Percentiles rank a stretch among this genome's conserved stretches.
Conservation (phyloP, 106 monocot species). For the Acorus calamus region DNA sequence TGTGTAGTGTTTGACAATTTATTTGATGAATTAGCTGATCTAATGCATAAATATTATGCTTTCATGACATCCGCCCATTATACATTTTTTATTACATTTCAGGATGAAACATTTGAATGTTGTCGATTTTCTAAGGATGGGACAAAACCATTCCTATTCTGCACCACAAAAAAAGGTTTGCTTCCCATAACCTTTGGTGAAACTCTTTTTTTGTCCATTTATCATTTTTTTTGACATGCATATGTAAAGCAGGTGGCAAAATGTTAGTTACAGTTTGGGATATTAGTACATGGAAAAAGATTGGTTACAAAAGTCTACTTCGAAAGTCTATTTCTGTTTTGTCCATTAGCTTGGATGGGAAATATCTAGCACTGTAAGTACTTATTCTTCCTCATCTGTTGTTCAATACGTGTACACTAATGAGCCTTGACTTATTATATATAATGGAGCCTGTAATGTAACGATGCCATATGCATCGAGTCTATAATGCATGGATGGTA, state of each 20-base stretch:
- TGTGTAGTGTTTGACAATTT: slow-evolving; percentile 15
- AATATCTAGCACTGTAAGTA: slow-evolving; percentile 90
- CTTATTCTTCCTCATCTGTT: too few species aligned
- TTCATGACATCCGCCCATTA: too few species aligned
- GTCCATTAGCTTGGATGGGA: slow-evolving; percentile 89
- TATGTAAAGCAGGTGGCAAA: slow-evolving; percentile 32
- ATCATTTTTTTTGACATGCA: slow-evolving; percentile 2
- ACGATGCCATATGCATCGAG: too few species aligned
- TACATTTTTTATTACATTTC: slow-evolving; percentile 1
- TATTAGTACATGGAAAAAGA: slow-evolving; percentile 83
- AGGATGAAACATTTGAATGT: slow-evolving; percentile 98
- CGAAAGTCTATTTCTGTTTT: slow-evolving; percentile 60
- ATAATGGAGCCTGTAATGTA: too few species aligned
- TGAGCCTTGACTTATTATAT: too few species aligned
- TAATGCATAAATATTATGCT: too few species aligned
- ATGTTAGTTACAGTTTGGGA: slow-evolving; percentile 75
- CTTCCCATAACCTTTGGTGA: too few species aligned
- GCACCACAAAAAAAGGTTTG: slow-evolving; percentile 70
- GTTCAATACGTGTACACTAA: too few species aligned
- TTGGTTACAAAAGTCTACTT: slow-evolving; percentile 80
- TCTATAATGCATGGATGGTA: too few species aligned
- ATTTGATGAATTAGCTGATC: neutral
- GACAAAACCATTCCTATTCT: slow-evolving; percentile 84
- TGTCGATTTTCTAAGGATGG: slow-evolving; percentile 97
- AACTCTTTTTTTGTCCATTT: neutral